These are phyloP conservation scores for Epichloe baconii DNA, from an alignment of 2,329 filamentous ascomycete genomes.

Conservation along the genomic window DNA sequence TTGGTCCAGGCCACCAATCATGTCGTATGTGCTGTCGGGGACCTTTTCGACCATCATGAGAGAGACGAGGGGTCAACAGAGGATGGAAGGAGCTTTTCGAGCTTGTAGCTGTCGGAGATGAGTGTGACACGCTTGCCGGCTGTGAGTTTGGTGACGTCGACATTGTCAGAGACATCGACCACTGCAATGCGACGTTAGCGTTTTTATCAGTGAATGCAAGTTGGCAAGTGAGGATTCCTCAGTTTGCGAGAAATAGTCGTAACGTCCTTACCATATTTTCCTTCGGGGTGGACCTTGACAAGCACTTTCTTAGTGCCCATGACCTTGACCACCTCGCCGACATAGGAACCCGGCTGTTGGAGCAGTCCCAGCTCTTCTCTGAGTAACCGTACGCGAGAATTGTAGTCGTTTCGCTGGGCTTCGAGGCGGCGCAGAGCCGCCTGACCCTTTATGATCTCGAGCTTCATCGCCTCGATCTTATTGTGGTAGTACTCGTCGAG, in stretches of 20 bases:
- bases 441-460: slow-evolving; percentile 98
- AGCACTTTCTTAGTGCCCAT: slow-evolving; percentile 99
- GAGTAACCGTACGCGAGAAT: slow-evolving; percentile 87
- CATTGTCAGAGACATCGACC: slow-evolving; percentile 86
- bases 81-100: slow-evolving; percentile 95
- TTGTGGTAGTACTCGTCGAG: slow-evolving; percentile 99
- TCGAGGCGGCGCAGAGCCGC: slow-evolving; percentile 88
- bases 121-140: slow-evolving; percentile 95
- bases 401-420: slow-evolving; percentile 98
- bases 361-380: slow-evolving; percentile 90
- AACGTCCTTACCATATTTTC: slow-evolving; percentile 78
- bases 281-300: slow-evolving; percentile 97
- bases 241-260: too few species aligned
- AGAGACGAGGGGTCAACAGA: slow-evolving; percentile 94
- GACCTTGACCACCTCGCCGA: slow-evolving; percentile 99
- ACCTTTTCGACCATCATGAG: slow-evolving; percentile 99
- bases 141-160: slow-evolving; percentile 91
- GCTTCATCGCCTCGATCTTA: slow-evolving; percentile 99
- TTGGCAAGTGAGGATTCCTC: neutral
- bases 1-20: slow-evolving; percentile 97
- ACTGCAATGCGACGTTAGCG: slow-evolving; percentile 39
- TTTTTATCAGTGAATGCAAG: neutral
- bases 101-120: slow-evolving; percentile 93
- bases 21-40: slow-evolving; percentile 98
- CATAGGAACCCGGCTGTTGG: slow-evolving; percentile 95